Conservation (phyloP, 148 eudicot species). For the Rhododendron kiyosumense region DNA sequence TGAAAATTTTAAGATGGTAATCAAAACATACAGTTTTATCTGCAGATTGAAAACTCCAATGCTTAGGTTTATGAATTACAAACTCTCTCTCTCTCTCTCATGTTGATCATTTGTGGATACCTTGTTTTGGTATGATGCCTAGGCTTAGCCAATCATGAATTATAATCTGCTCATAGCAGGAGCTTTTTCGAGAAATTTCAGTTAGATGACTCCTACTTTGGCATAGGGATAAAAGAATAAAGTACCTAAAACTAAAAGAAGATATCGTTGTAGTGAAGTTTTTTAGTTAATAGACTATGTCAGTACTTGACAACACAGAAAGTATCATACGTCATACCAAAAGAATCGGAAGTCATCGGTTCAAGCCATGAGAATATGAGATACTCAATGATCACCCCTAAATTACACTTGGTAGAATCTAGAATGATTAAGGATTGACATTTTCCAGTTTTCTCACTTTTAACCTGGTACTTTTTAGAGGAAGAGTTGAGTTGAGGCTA, state of each 20-base stretch:
- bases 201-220: not conserved
- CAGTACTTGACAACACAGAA: not conserved
- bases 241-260: not conserved
- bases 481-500: constrained; percentile 1
- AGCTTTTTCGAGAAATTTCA: not conserved
- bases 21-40: not conserved
- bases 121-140: not conserved
- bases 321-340: not conserved
- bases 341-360: not conserved
- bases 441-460: not conserved
- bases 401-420: not conserved
- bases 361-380: not conserved
- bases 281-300: not conserved
- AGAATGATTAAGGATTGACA: not conserved
- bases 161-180: not conserved
- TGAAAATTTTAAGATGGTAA: too few relatives aligned
- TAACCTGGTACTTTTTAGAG: not conserved
- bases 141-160: not conserved
- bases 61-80: not conserved
- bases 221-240: not conserved
- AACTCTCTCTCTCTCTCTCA: not conserved
- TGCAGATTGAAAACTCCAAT: not conserved
- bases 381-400: not conserved
- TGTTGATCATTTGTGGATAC: not conserved
- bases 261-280: not conserved